These are phyloP conservation scores for Exsudoporus frostii DNA, from an alignment of 768 basidiomycete genomes.

Conservation along the genomic window DNA sequence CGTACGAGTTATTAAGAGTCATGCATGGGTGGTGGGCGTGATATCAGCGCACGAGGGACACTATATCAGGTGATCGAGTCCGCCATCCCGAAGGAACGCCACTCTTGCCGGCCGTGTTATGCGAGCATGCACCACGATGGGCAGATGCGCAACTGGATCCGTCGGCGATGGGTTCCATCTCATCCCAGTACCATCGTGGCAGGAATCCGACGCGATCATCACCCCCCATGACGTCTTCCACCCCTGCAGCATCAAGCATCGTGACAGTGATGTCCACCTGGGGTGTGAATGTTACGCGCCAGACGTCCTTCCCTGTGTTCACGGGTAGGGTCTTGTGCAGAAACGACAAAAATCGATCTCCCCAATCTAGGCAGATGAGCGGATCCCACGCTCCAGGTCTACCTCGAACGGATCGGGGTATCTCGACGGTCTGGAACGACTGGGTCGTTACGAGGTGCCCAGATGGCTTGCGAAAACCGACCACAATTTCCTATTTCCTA, in stretches of 20 bases:
- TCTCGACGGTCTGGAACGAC: conserved; percentile 71
- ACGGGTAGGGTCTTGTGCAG: conserved; percentile 38
- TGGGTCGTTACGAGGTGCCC: conserved; percentile 66
- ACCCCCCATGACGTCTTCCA: conserved; percentile 57
- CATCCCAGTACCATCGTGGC: conserved; percentile 65
- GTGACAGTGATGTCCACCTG: conserved; percentile 51
- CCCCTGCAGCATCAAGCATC: conserved; percentile 45
- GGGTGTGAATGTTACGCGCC: conserved; percentile 69
- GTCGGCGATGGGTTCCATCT: conserved; percentile 5
- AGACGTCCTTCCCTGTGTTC: conserved; percentile 43
- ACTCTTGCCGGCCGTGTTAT: not conserved
- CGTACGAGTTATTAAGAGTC: conserved; percentile 18
- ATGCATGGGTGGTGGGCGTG: conserved; percentile 7
- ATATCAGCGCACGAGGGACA: conserved; percentile 9
- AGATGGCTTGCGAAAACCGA: conserved; percentile 82
- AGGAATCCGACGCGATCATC: conserved; percentile 81
- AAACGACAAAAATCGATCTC: conserved; percentile 56
- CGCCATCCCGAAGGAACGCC: conserved; percentile 20
- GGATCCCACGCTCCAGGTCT: conserved; percentile 80
- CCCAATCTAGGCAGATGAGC: conserved; percentile 69
- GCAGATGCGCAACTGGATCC: conserved; percentile 6
- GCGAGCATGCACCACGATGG: conserved; percentile 6
- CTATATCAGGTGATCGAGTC: conserved; percentile 26
- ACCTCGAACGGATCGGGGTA: conserved; percentile 75
- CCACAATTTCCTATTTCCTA: conserved; percentile 65